Evolutionary conservation across 768 basidiomycete genomes (phyloP), one percentile per base, ranked within the genome.

Genomic region (Tylopilus sp.): DNA sequence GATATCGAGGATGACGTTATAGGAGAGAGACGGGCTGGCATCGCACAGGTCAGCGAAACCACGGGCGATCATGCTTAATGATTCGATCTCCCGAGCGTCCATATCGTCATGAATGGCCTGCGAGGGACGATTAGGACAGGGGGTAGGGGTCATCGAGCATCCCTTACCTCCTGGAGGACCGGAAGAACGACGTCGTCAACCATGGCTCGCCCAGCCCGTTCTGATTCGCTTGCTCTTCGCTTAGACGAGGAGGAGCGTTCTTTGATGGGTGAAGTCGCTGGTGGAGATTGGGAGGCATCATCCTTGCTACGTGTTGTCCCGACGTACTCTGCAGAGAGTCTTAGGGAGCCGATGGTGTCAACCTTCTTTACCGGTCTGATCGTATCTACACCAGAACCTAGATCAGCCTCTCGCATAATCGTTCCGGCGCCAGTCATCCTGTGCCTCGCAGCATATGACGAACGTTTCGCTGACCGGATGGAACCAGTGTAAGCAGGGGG

Each of bases 331-430:
- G 83, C 79, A 1, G 92, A 92, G 19, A 89, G 68, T 55, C 85
- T 76, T 14, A 92, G 72, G 6, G 92, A 93, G 4, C 86, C 84
- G 12, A 78, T 76, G 6, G 86, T 79, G 66, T 97, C 93, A 28
- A 96, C 85, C 63, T 90, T 92, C 79, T 95, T 96, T 56, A 96
- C 85, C 0, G 95, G 94, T 48, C 93, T 81, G 62, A 98, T 92
- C 2, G 95, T 98, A 62, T 90, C 91, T 41, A 89, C 77, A 34
- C 92, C 92, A 48, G 78, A 88, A 17, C 92, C 92, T n/a, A 95
- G 65, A 69, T 95, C 93, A 12, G 85, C 91, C 61, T 86, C 85
- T 38, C 80, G 80, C 61, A 94, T 72, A 9, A 92, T 74, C 0
- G 90, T 92, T 12, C 93, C 92, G 14, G 77, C 62, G 34, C 81